Evolutionary conservation across 148 eudicot genomes (phyloP).

Genomic region (Dysphania ambrosioides): DNA sequence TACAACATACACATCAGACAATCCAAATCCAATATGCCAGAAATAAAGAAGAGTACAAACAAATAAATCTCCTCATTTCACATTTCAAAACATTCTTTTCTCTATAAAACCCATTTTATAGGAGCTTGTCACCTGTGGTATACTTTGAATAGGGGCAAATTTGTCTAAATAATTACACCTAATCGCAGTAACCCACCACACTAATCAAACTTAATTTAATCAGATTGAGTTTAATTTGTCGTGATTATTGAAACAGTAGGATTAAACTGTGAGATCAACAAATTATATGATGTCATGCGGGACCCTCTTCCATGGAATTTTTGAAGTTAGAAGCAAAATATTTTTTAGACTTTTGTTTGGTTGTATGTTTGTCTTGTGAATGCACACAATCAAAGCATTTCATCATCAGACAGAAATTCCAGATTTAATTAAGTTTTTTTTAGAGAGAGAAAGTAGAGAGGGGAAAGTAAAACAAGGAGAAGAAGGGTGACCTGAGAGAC

Average conservation of each 20-base stretch:
- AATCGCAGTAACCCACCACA: no score
- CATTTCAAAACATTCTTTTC: not conserved
- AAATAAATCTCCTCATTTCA: not conserved
- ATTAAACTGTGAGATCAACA: no score
- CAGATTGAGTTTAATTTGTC: no score
- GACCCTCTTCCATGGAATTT: conserved; percentile 5
- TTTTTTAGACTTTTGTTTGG: no score
- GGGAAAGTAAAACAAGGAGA: conserved; percentile 13
- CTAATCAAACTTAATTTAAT: not conserved
- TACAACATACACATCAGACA: no score
- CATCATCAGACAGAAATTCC: not conserved
- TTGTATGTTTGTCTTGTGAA: no score
- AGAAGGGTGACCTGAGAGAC: no score
- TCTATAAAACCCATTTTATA: not conserved
- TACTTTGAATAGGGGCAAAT: not conserved
- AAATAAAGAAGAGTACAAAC: conserved; percentile 10
- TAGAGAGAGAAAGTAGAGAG: no score
- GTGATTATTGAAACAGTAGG: not conserved
- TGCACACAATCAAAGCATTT: no score
- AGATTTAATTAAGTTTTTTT: not conserved
- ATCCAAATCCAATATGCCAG: not conserved
- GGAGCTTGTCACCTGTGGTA: conserved; percentile 12
- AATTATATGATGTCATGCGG: conserved; percentile 15
- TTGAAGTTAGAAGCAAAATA: conserved; percentile 19
- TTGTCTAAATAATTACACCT: not conserved